Percentiles rank a stretch among this genome's conserved stretches.
phyloP scores from a whole-genome alignment of 129 eudicot genomes.

The Ambrosia trifida region DNA sequence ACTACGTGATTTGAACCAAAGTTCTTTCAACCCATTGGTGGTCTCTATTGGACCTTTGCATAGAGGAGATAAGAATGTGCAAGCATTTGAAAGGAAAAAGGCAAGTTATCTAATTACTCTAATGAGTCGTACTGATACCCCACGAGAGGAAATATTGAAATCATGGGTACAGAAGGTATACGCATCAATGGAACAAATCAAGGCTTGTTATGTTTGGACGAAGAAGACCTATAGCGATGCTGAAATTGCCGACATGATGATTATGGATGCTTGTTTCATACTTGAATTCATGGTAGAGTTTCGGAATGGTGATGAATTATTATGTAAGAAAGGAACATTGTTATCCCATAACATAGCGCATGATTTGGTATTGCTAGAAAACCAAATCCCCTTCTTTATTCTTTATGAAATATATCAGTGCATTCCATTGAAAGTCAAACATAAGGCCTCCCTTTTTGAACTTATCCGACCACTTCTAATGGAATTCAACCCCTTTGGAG shows the following conservation, averaged over 20 bases:
- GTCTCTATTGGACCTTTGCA: constrained; percentile 13
- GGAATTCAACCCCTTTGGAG: not conserved
- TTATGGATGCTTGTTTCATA: not conserved
- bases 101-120: not conserved
- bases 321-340: not conserved
- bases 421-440: not conserved
- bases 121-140: not conserved
- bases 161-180: constrained; percentile 1
- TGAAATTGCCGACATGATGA: not conserved
- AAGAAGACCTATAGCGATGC: not conserved
- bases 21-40: too few species aligned
- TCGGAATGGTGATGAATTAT: not conserved
- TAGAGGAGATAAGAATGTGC: constrained; percentile 3
- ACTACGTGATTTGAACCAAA: too few species aligned
- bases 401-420: constrained; percentile 15
- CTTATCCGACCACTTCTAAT: not conserved
- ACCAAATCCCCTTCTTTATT: not conserved
- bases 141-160: constrained; percentile 1
- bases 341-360: not conserved
- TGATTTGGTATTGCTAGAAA: constrained; percentile 6
- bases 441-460: not conserved
- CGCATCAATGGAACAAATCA: not conserved
- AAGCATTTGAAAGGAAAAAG: constrained; percentile 1
- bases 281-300: not conserved
- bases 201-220: not conserved